phyloP scores from a whole-genome alignment of 768 basidiomycete genomes.

The Megacollybia marginata region DNA sequence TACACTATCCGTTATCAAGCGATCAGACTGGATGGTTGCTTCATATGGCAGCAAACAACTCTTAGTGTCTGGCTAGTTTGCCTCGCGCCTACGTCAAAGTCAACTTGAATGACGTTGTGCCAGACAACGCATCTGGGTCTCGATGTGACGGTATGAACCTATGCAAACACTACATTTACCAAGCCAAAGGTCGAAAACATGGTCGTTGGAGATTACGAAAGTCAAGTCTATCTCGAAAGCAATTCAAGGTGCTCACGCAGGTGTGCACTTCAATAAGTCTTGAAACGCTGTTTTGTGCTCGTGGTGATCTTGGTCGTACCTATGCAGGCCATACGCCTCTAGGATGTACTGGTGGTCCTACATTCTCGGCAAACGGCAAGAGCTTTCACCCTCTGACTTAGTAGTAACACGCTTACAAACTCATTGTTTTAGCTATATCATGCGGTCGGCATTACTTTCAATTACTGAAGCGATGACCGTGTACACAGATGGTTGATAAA shows the following conservation, averaged over 20 bases:
- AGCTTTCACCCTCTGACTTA: no score
- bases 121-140: conserved; percentile 12
- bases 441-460: conserved; percentile 14
- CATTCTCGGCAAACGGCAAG: conserved; percentile 24
- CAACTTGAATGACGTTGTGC: conserved; percentile 8
- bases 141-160: conserved; percentile 12
- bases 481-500: conserved; percentile 25
- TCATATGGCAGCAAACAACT: not conserved
- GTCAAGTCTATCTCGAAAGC: conserved; percentile 21
- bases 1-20: conserved; percentile 6
- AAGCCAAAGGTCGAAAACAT: conserved; percentile 13
- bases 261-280: conserved; percentile 25
- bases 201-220: conserved; percentile 21
- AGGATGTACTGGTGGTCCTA: conserved; percentile 19
- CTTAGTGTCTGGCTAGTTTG: conserved; percentile 11
- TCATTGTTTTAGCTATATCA: conserved; percentile 29
- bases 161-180: conserved; percentile 20
- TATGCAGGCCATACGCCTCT: conserved; percentile 19
- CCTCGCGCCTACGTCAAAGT: conserved; percentile 8
- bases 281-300: conserved; percentile 6
- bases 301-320: conserved; percentile 19
- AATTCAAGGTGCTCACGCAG: conserved; percentile 24
- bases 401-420: conserved; percentile 11
- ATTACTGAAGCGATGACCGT: not conserved
- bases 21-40: conserved; percentile 8